These are phyloP conservation scores for Geotrichum carabidarum DNA, from an alignment of 1,139 yeast species.

Conservation along the genomic window DNA sequence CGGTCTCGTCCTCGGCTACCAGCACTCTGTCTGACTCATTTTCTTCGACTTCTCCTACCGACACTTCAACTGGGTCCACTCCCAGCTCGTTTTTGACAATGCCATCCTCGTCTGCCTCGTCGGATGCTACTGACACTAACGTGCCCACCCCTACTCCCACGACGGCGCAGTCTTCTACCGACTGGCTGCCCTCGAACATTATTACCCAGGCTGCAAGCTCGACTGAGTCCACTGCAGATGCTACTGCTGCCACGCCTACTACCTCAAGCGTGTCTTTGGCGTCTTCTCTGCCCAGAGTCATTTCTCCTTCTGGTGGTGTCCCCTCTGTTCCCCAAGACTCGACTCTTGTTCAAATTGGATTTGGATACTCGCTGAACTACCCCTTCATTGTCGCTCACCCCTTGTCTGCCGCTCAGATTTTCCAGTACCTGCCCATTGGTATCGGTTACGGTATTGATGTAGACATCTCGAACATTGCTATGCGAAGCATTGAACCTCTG, in stretches of 20 bases:
- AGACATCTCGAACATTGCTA: conserved; percentile 29
- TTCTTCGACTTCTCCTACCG: conserved; percentile 2
- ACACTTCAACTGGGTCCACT: conserved; percentile 2
- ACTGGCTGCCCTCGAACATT: conserved; percentile 19
- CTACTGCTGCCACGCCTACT: conserved; percentile 21
- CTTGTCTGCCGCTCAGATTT: conserved; percentile 43
- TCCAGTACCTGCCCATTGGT: conserved; percentile 41
- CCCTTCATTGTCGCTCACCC: conserved; percentile 41
- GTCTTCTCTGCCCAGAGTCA: conserved; percentile 38
- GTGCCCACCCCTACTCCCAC: conserved; percentile 18
- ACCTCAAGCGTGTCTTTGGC: conserved; percentile 28
- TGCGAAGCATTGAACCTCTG: conserved; percentile 39
- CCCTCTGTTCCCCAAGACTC: conserved; percentile 33
- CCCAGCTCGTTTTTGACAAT: conserved; percentile 11
- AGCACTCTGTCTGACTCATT: background rate
- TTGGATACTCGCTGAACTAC: conserved; percentile 40
- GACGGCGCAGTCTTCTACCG: conserved; percentile 20
- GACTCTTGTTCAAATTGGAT: conserved; percentile 39
- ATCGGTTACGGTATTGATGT: conserved; percentile 37
- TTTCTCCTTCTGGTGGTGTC: conserved; percentile 38
- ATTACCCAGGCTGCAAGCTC: conserved; percentile 17
- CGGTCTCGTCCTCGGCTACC: background rate
- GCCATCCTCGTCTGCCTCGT: conserved; percentile 11
- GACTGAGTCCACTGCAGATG: conserved; percentile 10
- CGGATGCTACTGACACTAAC: conserved; percentile 1